phyloP scores from a whole-genome alignment of 306 rosid genomes.

The Acacia melanoxylon region DNA sequence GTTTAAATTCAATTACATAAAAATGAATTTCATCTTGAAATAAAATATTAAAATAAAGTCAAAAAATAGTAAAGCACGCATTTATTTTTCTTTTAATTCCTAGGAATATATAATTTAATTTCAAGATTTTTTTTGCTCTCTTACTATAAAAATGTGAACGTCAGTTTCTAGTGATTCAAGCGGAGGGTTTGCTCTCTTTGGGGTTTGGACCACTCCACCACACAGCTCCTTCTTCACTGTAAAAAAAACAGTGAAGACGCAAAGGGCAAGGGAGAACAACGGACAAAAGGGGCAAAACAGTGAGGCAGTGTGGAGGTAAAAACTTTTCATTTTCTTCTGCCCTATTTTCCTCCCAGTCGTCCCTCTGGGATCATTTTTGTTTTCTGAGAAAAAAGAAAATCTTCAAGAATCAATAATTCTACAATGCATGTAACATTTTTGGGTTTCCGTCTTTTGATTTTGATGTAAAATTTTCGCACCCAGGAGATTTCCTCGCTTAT shows the following conservation, averaged over 20 bases:
- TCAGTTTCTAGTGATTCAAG: background rate
- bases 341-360: slow-evolving; percentile 10
- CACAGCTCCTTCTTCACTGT: background rate
- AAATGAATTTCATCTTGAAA: too few relatives aligned
- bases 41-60: too few relatives aligned
- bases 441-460: background rate
- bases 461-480: background rate
- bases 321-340: background rate
- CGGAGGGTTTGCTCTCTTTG: background rate
- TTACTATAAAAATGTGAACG: background rate
- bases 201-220: background rate
- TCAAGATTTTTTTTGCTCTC: too few relatives aligned
- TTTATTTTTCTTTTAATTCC: too few relatives aligned
- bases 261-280: background rate
- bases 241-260: background rate
- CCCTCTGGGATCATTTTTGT: background rate
- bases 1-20: too few relatives aligned
- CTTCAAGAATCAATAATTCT: background rate
- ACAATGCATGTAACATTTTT: background rate
- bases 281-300: background rate
- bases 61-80: too few relatives aligned
- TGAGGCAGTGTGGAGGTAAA: background rate
- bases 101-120: background rate
- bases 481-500: background rate
- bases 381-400: background rate